A percentile compares a stretch with the other conserved stretches of the same genome.
phyloP scores from a whole-genome alignment of 1,284 basidiomycete genomes.

The Coriolopsis trogii region DNA sequence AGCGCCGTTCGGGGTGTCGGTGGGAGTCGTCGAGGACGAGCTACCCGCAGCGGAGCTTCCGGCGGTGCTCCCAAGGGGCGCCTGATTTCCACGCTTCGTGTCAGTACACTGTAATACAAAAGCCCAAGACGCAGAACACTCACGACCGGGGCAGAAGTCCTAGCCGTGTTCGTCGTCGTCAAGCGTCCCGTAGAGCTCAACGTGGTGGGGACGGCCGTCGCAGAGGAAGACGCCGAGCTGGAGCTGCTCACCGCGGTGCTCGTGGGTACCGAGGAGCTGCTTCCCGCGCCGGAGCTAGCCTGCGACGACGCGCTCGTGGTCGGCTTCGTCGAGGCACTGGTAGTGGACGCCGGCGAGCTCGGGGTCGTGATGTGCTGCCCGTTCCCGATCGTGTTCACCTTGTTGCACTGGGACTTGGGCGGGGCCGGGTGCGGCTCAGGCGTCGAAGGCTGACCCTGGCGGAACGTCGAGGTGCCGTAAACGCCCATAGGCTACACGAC shows the following conservation, averaged over 20 bases:
- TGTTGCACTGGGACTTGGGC: constrained; percentile 54
- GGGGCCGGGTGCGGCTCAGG: constrained; percentile 63
- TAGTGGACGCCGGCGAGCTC: constrained; percentile 13
- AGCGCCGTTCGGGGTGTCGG: constrained; percentile 22
- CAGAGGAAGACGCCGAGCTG: not conserved
- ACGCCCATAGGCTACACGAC: constrained; percentile 68
- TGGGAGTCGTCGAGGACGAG: constrained; percentile 7
- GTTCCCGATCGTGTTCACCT: constrained; percentile 46
- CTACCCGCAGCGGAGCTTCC: not conserved
- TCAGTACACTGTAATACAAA: not conserved
- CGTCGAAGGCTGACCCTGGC: constrained; percentile 62
- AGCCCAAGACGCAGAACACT: not conserved
- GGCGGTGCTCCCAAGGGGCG: not conserved
- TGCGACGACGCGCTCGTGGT: not conserved
- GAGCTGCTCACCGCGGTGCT: not conserved
- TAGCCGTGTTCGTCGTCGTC: not conserved
- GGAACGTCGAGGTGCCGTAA: constrained; percentile 66
- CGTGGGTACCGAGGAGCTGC: not conserved
- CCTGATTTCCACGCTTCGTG: not conserved
- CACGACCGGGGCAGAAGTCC: not conserved
- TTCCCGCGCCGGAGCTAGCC: not conserved
- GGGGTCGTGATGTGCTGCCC: constrained; percentile 27
- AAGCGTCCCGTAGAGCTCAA: not conserved
- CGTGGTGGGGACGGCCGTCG: not conserved
- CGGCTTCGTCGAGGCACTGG: not conserved